Conservation (phyloP, 148 eudicot genomes). For the Rhododendron ferrugineum region DNA sequence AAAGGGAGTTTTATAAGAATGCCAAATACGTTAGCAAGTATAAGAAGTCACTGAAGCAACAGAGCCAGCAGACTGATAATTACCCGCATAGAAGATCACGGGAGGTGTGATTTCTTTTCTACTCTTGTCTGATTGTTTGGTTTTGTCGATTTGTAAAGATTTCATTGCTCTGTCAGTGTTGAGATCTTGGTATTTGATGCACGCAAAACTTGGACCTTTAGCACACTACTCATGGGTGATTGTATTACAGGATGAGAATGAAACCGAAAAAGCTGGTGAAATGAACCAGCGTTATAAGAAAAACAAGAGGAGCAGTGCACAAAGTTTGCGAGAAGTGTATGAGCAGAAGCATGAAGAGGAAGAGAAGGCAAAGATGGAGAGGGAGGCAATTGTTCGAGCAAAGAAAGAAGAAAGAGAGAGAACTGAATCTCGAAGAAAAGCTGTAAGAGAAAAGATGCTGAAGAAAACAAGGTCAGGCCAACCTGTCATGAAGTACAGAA, state of each 20-base stretch:
- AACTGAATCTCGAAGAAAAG: slow-evolving; percentile 66
- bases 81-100: slow-evolving; percentile 15
- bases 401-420: slow-evolving; percentile 57
- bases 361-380: slow-evolving; percentile 68
- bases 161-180: background rate
- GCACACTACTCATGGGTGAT: background rate
- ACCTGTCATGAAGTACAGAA: slow-evolving; percentile 92
- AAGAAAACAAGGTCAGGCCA: slow-evolving; percentile 84
- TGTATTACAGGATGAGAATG: slow-evolving; percentile 33
- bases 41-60: slow-evolving; percentile 59
- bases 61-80: slow-evolving; percentile 28
- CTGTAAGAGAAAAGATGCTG: slow-evolving; percentile 59
- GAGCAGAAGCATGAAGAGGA: slow-evolving; percentile 58
- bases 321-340: slow-evolving; percentile 50
- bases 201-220: background rate
- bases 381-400: slow-evolving; percentile 57
- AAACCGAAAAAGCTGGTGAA: slow-evolving; percentile 15
- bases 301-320: slow-evolving; percentile 35
- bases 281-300: slow-evolving; percentile 24
- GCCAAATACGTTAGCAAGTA: slow-evolving; percentile 75
- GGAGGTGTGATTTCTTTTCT: slow-evolving; percentile 37
- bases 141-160: background rate
- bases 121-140: background rate
- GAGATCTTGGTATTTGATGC: background rate
- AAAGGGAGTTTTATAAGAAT: slow-evolving; percentile 82